Percentiles rank a stretch among this genome's conserved stretches.
Evolutionary conservation across 192 early-diverging fungal genomes (phyloP).

Genomic region (Podila verticillata): DNA sequence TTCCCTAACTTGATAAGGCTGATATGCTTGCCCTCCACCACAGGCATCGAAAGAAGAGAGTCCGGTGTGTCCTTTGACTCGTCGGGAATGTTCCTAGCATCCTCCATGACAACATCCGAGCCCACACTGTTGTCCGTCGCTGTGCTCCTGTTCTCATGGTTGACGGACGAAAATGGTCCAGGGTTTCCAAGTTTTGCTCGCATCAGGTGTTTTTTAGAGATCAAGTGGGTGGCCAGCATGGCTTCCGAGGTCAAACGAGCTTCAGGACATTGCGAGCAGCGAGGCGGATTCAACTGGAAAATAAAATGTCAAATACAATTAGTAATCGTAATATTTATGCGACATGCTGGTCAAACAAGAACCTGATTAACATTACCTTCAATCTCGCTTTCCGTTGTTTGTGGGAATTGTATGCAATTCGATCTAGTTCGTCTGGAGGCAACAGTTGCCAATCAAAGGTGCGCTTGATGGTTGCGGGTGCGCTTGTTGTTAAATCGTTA

Average conservation of each 20-base stretch:
- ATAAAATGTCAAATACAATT: no score
- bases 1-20: no score
- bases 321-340: no score
- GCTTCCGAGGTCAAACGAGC: constrained; percentile 21
- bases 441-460: constrained; percentile 28
- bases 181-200: constrained; percentile 4
- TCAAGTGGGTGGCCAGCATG: constrained; percentile 23
- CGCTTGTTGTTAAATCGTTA: background rate
- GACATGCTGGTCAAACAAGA: no score
- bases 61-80: background rate
- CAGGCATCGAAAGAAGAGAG: background rate
- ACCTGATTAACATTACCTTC: background rate
- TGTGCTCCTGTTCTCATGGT: background rate
- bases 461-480: background rate
- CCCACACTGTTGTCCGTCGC: background rate
- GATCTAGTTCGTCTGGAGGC: constrained; percentile 12
- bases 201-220: constrained; percentile 16
- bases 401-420: constrained; percentile 28
- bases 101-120: background rate
- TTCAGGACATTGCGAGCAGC: constrained; percentile 17
- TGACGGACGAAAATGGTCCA: background rate
- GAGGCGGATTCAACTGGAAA: constrained; percentile 22
- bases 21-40: no score
- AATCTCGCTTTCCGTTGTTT: constrained; percentile 19
- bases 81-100: background rate